These are phyloP conservation scores for Benincasa hispida DNA, from an alignment of 306 rosid genomes.

Conservation along the genomic window DNA sequence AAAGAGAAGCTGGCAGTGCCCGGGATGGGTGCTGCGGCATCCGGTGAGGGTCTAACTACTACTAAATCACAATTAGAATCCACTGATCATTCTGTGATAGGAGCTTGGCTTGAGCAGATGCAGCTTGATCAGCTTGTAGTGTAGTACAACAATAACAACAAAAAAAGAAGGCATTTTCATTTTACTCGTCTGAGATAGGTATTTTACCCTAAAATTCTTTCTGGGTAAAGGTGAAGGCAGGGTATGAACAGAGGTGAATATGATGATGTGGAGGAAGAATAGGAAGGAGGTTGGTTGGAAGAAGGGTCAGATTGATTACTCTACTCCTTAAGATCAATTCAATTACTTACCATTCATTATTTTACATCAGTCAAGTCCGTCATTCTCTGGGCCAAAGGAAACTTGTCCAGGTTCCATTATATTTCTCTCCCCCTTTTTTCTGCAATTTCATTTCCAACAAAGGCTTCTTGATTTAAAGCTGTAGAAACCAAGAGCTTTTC, in stretches of 20 bases:
- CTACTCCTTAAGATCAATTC: neutral
- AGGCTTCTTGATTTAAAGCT: slow-evolving; percentile 5
- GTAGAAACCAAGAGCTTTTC: slow-evolving; percentile 4
- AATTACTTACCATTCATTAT: slow-evolving; percentile 14
- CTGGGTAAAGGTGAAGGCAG: slow-evolving; percentile 10
- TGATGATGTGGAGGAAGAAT: neutral
- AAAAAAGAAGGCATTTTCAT: slow-evolving; percentile 14
- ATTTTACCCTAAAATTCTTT: slow-evolving; percentile 11
- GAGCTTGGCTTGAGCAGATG: slow-evolving; percentile 94
- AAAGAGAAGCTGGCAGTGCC: slow-evolving; percentile 40
- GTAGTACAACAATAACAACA: slow-evolving; percentile 20
- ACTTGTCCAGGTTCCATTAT: slow-evolving; percentile 8
- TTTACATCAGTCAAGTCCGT: neutral
- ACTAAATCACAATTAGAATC: slow-evolving; percentile 49
- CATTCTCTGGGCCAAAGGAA: slow-evolving; percentile 1
- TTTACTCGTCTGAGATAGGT: slow-evolving; percentile 29
- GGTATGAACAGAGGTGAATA: neutral
- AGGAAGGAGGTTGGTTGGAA: neutral
- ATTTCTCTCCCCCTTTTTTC: neutral
- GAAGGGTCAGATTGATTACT: neutral
- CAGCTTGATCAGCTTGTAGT: slow-evolving; percentile 75
- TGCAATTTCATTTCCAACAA: slow-evolving; percentile 9
- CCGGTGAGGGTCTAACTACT: slow-evolving; percentile 43
- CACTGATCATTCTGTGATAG: slow-evolving; percentile 63
- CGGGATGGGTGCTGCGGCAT: slow-evolving; percentile 28